A percentile compares a stretch with the other conserved stretches of the same genome.
Conservation (phyloP, 495 filamentous ascomycete species). For the Xeromyces bisporus region DNA sequence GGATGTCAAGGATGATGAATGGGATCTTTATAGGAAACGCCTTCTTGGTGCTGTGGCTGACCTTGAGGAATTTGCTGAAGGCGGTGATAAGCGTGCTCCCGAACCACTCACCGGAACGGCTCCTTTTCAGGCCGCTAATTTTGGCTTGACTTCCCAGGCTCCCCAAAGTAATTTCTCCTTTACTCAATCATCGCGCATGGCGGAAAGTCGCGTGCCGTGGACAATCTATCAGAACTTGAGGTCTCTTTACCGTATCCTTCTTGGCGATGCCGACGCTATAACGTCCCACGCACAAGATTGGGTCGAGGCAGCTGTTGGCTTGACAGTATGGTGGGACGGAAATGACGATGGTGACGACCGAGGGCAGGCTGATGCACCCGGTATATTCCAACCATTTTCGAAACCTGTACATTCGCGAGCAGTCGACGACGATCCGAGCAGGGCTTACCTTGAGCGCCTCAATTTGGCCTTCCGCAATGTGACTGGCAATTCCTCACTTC, state of each 20-base stretch:
- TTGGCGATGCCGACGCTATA: constrained; percentile 54
- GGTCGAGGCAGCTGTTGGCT: constrained; percentile 65
- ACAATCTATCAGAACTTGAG: constrained; percentile 65
- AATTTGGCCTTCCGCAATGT: constrained; percentile 32
- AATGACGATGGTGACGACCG: constrained; percentile 35
- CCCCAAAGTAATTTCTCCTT: constrained; percentile 24
- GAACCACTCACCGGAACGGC: constrained; percentile 16
- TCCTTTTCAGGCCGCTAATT: constrained; percentile 34
- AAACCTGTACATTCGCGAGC: constrained; percentile 2
- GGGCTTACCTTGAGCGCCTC: constrained; percentile 38
- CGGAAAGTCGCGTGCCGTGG: constrained; percentile 72
- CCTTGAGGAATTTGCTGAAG: constrained; percentile 59
- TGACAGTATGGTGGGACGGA: constrained; percentile 82
- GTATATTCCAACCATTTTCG: constrained; percentile 10
- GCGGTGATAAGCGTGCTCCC: constrained; percentile 30
- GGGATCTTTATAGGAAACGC: constrained; percentile 59
- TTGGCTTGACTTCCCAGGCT: constrained; percentile 27
- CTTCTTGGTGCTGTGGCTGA: constrained; percentile 46
- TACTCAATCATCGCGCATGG: constrained; percentile 49
- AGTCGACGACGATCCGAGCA: constrained; percentile 27
- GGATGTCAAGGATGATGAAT: constrained; percentile 59
- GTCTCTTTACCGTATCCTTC: constrained; percentile 55
- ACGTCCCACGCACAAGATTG: constrained; percentile 58
- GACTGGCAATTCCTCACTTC: constrained; percentile 26
- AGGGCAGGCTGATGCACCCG: constrained; percentile 3